phyloP scores from a whole-genome alignment of 2,329 filamentous ascomycete genomes.

The Colletotrichum tropicicola region DNA sequence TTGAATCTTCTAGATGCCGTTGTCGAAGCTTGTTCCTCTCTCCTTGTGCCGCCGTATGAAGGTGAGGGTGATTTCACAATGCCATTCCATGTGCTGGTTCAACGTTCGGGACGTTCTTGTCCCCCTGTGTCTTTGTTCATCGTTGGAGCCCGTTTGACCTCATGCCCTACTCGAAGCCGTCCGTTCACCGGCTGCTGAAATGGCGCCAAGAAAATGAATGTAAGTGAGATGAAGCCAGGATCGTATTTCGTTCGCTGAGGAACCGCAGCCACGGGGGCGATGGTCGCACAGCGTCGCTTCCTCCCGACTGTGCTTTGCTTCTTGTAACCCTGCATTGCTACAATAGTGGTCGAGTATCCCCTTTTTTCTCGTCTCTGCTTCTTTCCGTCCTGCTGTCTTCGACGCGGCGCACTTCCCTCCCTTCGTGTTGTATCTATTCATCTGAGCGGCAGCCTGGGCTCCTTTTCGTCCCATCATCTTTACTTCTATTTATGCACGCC shows the following conservation, averaged over 20 bases:
- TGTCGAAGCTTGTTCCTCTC: too few species aligned
- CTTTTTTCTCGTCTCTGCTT: background rate
- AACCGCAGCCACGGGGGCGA: background rate
- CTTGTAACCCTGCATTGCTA: too few species aligned
- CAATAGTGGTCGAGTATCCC: too few species aligned
- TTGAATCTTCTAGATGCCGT: background rate
- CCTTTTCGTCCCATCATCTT: background rate
- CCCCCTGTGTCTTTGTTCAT: background rate
- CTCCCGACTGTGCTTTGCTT: too few species aligned
- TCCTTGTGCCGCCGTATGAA: background rate
- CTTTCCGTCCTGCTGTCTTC: background rate
- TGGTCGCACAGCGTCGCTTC: conserved; percentile 1
- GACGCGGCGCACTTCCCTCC: background rate
- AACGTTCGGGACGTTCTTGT: background rate
- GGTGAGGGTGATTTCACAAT: background rate
- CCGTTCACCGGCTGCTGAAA: background rate
- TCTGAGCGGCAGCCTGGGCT: background rate
- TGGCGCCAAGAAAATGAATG: background rate
- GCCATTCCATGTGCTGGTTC: background rate
- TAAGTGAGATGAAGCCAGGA: background rate
- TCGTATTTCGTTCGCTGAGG: background rate
- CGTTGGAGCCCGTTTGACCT: background rate
- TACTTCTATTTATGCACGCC: background rate
- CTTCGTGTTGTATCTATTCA: background rate
- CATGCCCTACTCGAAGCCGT: too few species aligned